phyloP scores from a whole-genome alignment of 371 early-diverging fungal genomes.

The Apophysomyces ossiformis region DNA sequence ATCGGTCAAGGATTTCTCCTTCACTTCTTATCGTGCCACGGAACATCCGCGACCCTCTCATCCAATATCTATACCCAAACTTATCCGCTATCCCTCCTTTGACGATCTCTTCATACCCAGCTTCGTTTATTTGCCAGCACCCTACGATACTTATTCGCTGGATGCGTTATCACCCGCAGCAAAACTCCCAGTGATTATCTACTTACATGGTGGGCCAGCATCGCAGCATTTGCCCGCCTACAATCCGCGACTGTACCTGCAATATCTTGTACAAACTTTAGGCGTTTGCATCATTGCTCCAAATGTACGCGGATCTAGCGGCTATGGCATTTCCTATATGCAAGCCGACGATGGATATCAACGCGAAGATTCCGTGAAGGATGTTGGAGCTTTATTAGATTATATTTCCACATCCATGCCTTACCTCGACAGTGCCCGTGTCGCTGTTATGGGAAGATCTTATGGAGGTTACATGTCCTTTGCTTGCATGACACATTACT shows the following conservation, averaged over 20 bases:
- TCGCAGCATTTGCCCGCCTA: slow-evolving; percentile 25
- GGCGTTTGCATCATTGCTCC: slow-evolving; percentile 26
- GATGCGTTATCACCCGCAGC: neutral
- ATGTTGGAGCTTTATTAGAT: slow-evolving; percentile 24
- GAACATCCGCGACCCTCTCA: neutral
- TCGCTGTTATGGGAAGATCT: slow-evolving; percentile 26
- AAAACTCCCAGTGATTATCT: slow-evolving; percentile 28
- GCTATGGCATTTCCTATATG: slow-evolving; percentile 25
- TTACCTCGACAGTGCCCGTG: slow-evolving; percentile 13
- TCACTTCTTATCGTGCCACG: neutral
- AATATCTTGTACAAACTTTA: slow-evolving; percentile 23
- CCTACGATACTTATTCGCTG: neutral
- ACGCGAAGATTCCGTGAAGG: slow-evolving; percentile 29
- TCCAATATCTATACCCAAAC: neutral
- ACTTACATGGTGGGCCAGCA: slow-evolving; percentile 30
- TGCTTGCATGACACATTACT: neutral
- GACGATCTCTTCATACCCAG: slow-evolving; percentile 21
- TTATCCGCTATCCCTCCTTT: neutral
- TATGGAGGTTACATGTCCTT: neutral
- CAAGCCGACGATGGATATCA: slow-evolving; percentile 25
- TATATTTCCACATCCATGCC: slow-evolving; percentile 20
- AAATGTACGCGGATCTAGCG: slow-evolving; percentile 28
- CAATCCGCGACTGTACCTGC: slow-evolving; percentile 25
- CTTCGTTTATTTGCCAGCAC: slow-evolving; percentile 21
- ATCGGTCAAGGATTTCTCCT: neutral